Percentiles rank a stretch among this genome's conserved stretches.
Evolutionary conservation across 2,329 filamentous ascomycete genomes (phyloP).

Genomic region (Fusarium marasasianum): DNA sequence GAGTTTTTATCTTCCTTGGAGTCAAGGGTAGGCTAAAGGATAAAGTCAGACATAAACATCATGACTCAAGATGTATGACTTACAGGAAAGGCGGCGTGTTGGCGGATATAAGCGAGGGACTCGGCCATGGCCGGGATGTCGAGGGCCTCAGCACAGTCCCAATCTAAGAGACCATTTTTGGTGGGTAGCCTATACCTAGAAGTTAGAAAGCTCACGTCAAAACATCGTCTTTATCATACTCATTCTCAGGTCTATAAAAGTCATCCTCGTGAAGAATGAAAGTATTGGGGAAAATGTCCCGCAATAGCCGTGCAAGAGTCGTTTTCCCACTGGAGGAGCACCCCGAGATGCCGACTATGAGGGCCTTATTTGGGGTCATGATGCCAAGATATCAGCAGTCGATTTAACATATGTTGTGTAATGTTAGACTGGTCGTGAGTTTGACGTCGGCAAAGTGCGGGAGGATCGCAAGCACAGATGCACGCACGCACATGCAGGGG

Average conservation of each 20-base stretch:
- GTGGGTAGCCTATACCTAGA: slow-evolving; percentile 58
- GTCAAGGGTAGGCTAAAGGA: slow-evolving; percentile 43
- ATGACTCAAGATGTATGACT: slow-evolving; percentile 40
- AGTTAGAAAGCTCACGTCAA: neutral
- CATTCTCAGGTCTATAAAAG: slow-evolving; percentile 85
- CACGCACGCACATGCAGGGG: slow-evolving; percentile 3
- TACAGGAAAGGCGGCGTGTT: slow-evolving; percentile 72
- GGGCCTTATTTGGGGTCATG: slow-evolving; percentile 55
- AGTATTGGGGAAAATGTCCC: slow-evolving; percentile 79
- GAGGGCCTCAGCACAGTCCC: slow-evolving; percentile 88
- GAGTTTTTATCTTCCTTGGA: slow-evolving; percentile 69
- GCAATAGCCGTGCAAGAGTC: slow-evolving; percentile 84
- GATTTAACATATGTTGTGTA: neutral
- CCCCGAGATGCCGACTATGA: slow-evolving; percentile 85
- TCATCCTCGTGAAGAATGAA: slow-evolving; percentile 96
- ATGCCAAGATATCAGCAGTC: neutral
- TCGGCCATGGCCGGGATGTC: slow-evolving; percentile 74
- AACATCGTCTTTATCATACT: slow-evolving; percentile 57
- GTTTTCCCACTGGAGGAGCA: slow-evolving; percentile 96
- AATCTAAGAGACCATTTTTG: slow-evolving; percentile 77
- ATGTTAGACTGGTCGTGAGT: neutral
- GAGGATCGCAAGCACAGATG: neutral
- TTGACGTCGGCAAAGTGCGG: slow-evolving; percentile 2
- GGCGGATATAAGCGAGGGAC: slow-evolving; percentile 75
- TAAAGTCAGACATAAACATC: neutral